phyloP scores from a whole-genome alignment of 345 rosid genomes.

The Eucalyptus polyanthemos region DNA sequence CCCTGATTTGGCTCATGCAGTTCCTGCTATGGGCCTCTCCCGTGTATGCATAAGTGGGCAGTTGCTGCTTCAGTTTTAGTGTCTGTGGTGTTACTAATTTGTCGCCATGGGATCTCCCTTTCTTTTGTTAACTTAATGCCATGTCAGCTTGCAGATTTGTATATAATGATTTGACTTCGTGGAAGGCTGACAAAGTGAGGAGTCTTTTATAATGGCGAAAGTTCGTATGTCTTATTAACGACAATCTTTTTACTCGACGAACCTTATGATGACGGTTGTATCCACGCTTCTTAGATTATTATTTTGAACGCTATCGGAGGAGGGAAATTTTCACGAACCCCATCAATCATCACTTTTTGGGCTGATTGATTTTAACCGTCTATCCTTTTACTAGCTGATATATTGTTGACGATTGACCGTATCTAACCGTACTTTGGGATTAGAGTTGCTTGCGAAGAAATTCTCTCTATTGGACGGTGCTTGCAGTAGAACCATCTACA shows the following conservation, averaged over 20 bases:
- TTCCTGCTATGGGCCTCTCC: neutral
- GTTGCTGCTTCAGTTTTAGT: neutral
- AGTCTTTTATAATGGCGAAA: neutral
- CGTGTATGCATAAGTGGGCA: neutral
- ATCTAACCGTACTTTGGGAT: neutral
- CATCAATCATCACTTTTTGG: neutral
- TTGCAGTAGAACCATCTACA: neutral
- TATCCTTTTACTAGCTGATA: neutral
- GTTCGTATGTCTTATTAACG: neutral
- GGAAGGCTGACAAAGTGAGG: neutral
- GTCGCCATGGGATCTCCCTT: neutral
- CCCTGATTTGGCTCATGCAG: neutral
- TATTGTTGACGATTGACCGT: neutral
- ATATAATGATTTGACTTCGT: neutral
- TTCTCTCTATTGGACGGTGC: neutral
- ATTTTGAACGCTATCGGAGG: neutral
- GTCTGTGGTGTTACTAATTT: neutral
- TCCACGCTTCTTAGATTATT: neutral
- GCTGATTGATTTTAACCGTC: neutral
- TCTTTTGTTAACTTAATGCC: neutral
- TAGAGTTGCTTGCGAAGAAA: neutral
- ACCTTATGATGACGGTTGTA: neutral
- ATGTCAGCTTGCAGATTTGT: neutral
- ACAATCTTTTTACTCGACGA: neutral
- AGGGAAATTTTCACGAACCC: neutral